A percentile compares a stretch with the other conserved stretches of the same genome.
Evolutionary conservation across 2,329 filamentous ascomycete species (phyloP).

Genomic region (Tolypocladium album): DNA sequence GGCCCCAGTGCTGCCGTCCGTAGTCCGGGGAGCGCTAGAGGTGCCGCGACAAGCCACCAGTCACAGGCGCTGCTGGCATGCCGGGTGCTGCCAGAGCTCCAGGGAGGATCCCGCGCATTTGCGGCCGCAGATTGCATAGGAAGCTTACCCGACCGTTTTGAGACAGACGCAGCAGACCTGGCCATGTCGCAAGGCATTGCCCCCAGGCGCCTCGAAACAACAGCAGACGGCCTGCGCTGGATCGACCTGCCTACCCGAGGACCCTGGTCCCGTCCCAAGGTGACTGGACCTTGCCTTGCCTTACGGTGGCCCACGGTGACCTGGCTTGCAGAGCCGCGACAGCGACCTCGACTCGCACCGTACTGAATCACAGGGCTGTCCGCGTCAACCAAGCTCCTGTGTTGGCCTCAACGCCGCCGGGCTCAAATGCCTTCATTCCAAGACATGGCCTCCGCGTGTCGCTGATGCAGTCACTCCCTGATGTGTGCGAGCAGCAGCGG

Average conservation of each 20-base stretch:
- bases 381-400: background rate
- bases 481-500: background rate
- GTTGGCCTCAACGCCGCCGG: background rate
- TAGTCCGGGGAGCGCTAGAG: background rate
- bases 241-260: background rate
- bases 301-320: background rate
- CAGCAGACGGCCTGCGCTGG: background rate
- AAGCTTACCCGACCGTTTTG: background rate
- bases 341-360: background rate
- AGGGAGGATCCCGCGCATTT: background rate
- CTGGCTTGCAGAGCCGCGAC: background rate
- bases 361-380: background rate
- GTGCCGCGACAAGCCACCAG: background rate
- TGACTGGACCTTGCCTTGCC: background rate
- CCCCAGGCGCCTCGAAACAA: background rate
- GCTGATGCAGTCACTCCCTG: conserved; percentile 4
- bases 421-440: conserved; percentile 4
- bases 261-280: background rate
- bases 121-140: background rate
- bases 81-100: background rate
- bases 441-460: conserved; percentile 4
- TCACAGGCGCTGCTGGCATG: background rate
- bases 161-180: background rate
- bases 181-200: background rate
- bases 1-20: background rate